Base-by-base conservation (phyloP, 805 yeast genomes). In the Yamadazyma sp. region DNA sequence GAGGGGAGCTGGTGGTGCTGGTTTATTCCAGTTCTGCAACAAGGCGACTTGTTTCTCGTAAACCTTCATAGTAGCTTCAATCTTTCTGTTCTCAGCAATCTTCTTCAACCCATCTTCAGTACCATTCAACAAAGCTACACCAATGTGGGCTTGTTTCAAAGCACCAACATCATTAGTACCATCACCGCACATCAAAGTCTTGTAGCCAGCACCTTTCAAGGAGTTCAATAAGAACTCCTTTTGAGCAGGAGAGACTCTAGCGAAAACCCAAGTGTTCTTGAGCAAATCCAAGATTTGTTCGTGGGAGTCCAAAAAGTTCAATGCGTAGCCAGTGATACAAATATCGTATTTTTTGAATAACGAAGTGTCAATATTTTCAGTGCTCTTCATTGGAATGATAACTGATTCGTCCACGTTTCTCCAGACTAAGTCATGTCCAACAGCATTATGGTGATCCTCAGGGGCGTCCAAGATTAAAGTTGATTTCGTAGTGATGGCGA, bases 141-240 rank as follows among this genome's bases (percentile, higher is more conserved):
- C 99, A 56, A 93, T 84, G 57, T 93, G 95, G 2, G 99, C 98
- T 70, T 93, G 98, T 63, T 93, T 93, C 66, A 93, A 77, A 38
- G 99, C 99, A 64, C 99, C 99, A 35, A 93, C 99, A 71, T 93
- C 99, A 59, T 93, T 93, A n/a, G 99, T 93, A 66, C 99, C 99
- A 67, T 93, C 99, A 73, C 99, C 99, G 67, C 99, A 93, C 99
- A 93, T 93, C 53, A 93, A 75, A 16, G 98, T 93, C 56, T 79
- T 84, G 65, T 91, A 93, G 17, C 96, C 96, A 59, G 87, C 75
- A 45, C 79, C 82, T 62, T 91, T 93, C 60, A 87, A 77, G 25
- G 89, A 77, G 45, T 80, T 82, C 54, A 93, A 72, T 52, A 93
- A 81, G 49, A 84, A 88, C 64, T 93, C 99, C 67, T 93, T 93